These are phyloP conservation scores for Raddia distichophylla DNA, from an alignment of 176 grass and related monocot species.

Conservation along the genomic window DNA sequence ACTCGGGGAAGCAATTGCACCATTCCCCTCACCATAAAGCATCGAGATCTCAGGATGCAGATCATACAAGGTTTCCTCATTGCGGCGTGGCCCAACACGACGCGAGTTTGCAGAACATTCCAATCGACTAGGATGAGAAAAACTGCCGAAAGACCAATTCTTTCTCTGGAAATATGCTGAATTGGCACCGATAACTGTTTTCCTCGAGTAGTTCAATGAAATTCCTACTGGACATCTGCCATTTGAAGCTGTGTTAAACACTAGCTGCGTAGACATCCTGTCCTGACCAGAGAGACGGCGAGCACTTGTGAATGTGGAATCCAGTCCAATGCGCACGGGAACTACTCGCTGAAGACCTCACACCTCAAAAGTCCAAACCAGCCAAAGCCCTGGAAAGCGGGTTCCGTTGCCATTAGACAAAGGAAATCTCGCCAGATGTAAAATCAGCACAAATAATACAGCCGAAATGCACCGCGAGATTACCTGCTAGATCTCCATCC, in stretches of 20 bases:
- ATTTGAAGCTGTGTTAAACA: conserved; percentile 28
- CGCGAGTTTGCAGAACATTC: conserved; percentile 49
- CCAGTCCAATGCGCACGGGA: not conserved
- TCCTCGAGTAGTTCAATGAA: not conserved
- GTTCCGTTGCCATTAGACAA: not conserved
- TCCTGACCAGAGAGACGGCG: not conserved
- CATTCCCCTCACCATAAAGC: conserved; percentile 60
- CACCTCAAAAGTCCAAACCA: not conserved
- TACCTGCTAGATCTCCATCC: not conserved
- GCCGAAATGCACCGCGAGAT: not conserved
- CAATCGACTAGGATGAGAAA: conserved; percentile 3
- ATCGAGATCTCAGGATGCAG: conserved; percentile 73
- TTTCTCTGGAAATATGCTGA: conserved; percentile 32
- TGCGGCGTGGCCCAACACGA: conserved; percentile 37
- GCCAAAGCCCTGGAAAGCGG: not conserved
- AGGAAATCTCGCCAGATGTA: not conserved
- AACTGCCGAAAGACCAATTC: conserved; percentile 4
- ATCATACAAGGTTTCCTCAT: conserved; percentile 60
- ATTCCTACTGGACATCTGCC: conserved; percentile 18
- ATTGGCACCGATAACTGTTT: conserved; percentile 2
- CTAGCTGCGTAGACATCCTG: conserved; percentile 31
- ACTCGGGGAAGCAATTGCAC: conserved; percentile 39
- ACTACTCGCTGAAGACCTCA: not conserved
- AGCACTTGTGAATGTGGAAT: not conserved
- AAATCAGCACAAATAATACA: not conserved